These are phyloP conservation scores for Cystobasidium tubakii DNA, from an alignment of 768 basidiomycete genomes.

Conservation along the genomic window DNA sequence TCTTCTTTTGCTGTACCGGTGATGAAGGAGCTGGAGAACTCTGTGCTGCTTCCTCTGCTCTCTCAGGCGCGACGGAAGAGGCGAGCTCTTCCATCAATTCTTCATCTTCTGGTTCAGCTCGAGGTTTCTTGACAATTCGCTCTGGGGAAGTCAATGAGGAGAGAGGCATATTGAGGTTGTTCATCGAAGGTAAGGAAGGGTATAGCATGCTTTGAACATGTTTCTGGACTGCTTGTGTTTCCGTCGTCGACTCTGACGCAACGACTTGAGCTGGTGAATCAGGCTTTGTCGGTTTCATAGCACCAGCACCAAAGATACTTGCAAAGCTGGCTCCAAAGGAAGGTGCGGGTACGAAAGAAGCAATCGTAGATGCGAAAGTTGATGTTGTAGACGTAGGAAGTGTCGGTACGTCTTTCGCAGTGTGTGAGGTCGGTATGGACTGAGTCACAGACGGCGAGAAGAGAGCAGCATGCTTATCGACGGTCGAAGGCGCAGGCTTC, in stretches of 20 bases:
- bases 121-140: not conserved
- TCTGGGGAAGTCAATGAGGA: not conserved
- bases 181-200: slow-evolving; percentile 22
- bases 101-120: slow-evolving; percentile 14
- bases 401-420: not conserved
- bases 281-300: not conserved
- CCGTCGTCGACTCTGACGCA: not conserved
- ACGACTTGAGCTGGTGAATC: not conserved
- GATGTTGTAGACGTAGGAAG: slow-evolving; percentile 13
- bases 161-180: not conserved
- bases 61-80: not conserved
- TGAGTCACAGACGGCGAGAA: not conserved
- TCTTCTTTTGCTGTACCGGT: not conserved
- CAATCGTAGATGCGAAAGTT: slow-evolving; percentile 16
- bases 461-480: not conserved
- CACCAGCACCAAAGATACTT: slow-evolving; percentile 12
- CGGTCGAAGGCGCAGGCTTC: not conserved
- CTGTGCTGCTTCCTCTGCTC: not conserved
- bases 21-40: not conserved
- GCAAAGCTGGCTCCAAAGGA: slow-evolving; percentile 21
- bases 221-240: not conserved
- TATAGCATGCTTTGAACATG: slow-evolving; percentile 1
- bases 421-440: not conserved
- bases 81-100: slow-evolving; percentile 23
- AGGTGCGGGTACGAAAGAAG: slow-evolving; percentile 32